Base-by-base conservation (phyloP, 2,329 filamentous ascomycete genomes). In the Hypoxylon sp. region DNA sequence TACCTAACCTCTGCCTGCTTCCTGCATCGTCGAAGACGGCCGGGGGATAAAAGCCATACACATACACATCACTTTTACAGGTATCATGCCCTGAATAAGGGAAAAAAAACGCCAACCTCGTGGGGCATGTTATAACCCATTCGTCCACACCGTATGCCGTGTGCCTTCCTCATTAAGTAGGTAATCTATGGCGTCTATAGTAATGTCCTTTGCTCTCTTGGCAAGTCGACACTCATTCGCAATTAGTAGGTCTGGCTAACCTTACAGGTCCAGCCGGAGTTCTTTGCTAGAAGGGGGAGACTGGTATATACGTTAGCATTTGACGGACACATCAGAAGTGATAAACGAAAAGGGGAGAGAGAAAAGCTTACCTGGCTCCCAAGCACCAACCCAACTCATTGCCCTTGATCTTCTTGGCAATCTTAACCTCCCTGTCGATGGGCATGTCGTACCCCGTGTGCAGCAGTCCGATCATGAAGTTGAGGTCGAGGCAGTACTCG, bases 391-490 rank as follows among this genome's bases (percentile, higher is more conserved):
- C 95, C 73, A 99, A 81, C 82, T 99, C 96, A 78, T 97, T 97
- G 59, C 89, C 89, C 82, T 96, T 94, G 75, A 99, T 97, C 85
- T 97, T 97, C 91, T 99, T 99, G 63, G 94, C 95, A 75, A 97
- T 97, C 84, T 92, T 94, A 69, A 99, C 93, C 79, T 99, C 95
- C 39, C 96, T 87, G 70, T 97, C 92, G 72, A 98, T 89, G 3
- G 94, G 94, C 93, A 99, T 97, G 71, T 98, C 95, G 74, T 99
- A 99, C 2, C 95, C 95, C 5, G 93, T 97, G 79, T 98, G 94
- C 56, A 98, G 82, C 59, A 99, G 83, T 24, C 92, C 92, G 72
- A 97, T 81, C 93, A 97, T 97, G 76, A 98, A 99, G 82, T 92
- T 99, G 72, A 99, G 82, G 79, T 99, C 95, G 72, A 99, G 81